Conservation (phyloP, 148 eudicot species). For the Mesembryanthemum crystallinum region DNA sequence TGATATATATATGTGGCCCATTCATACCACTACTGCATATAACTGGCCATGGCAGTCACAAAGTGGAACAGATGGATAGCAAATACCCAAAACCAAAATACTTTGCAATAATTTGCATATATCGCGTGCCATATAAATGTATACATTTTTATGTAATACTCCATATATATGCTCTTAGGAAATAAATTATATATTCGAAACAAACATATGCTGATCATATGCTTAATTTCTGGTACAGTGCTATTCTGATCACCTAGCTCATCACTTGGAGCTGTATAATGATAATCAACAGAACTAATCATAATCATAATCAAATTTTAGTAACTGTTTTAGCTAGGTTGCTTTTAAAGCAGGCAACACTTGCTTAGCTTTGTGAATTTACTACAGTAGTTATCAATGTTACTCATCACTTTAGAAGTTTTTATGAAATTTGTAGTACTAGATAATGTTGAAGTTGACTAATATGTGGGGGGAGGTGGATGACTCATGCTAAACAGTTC, state of each 20-base stretch:
- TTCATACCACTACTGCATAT: conserved; percentile 20
- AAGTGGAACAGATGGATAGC: conserved; percentile 30
- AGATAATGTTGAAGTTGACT: background rate
- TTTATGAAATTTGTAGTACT: background rate
- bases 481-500: no score
- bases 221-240: no score
- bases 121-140: no score
- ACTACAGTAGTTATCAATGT: background rate
- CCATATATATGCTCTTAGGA: background rate
- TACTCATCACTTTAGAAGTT: no score
- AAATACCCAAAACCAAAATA: no score
- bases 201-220: no score
- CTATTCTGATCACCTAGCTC: background rate
- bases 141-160: background rate
- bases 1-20: conserved; percentile 14
- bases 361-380: conserved; percentile 25
- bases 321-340: no score
- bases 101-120: background rate
- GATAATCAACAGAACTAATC: background rate
- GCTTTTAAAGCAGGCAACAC: conserved; percentile 23
- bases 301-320: background rate
- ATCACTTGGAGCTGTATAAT: conserved; percentile 2
- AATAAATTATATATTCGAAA: no score
- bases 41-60: conserved; percentile 7
- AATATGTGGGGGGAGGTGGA: no score